These are phyloP conservation scores for Lenzites betulinus DNA, from an alignment of 768 basidiomycete genomes.

Conservation along the genomic window DNA sequence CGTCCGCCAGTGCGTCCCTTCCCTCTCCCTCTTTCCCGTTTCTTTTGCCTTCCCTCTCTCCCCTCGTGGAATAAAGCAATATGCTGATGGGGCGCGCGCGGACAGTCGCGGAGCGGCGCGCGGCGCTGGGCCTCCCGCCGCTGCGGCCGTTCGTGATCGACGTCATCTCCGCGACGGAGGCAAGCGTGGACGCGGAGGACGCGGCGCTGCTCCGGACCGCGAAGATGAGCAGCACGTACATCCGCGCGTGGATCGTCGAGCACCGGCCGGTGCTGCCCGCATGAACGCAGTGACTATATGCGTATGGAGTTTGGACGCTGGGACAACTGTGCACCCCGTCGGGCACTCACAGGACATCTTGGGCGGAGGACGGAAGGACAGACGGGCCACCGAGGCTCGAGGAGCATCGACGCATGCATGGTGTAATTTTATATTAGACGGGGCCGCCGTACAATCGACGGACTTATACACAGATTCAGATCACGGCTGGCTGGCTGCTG, in stretches of 20 bases:
- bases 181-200: conserved; percentile 64
- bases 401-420: neutral
- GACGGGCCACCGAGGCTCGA: too few species aligned
- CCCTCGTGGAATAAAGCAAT: neutral
- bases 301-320: too few species aligned
- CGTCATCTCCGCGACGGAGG: conserved; percentile 74
- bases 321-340: too few species aligned
- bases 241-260: conserved; percentile 80
- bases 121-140: conserved; percentile 54
- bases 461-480: too few species aligned
- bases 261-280: too few species aligned
- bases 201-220: conserved; percentile 67
- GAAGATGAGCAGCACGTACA: conserved; percentile 95
- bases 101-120: conserved; percentile 65
- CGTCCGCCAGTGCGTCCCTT: conserved; percentile 61
- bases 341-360: too few species aligned
- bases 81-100: neutral
- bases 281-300: too few species aligned
- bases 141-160: conserved; percentile 81
- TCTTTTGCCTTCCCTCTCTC: neutral
- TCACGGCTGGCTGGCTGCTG: too few species aligned
- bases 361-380: too few species aligned
- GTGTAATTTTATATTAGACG: neutral
- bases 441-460: neutral
- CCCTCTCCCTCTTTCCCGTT: neutral